Base-by-base conservation (phyloP, 140 eudicot species). In the Flaveria floridana region DNA sequence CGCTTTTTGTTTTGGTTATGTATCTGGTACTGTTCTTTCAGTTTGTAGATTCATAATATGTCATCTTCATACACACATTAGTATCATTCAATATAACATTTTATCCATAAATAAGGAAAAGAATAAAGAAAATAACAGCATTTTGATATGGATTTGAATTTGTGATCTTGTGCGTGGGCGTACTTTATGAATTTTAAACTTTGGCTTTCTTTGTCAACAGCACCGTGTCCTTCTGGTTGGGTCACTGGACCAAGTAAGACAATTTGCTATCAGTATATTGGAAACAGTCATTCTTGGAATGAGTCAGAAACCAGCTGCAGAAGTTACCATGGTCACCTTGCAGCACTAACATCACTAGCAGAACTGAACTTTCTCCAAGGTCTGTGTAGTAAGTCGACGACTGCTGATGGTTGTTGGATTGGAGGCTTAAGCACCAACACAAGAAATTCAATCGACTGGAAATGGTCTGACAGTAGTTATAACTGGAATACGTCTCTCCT, bases 211-310 rank as follows among this genome's bases (percentile, higher is more conserved):
- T 48, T 70, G 57, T 75, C 26, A 58, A 69, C 91, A 87, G 96
- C 70, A 56, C 82, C 75, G 23, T 92, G 97, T 78, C 89, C 87
- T 53, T 79, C 84, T 82, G 85, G 87, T 75, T 92, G 96, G 96
- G 58, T 76, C 41, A 72, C 55, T 81, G 78, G 81, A 75, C 86
- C 83, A 39, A 84, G 76, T 65, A 82, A 84, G 65, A 81, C 66
- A 46, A 81, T 55, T 7, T 92, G 96, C 87, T 92, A 68, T 16
- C 68, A 56, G 62, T 84, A 76, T 78, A 19, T 64, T 39, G 76
- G 42, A 59, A 82, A 63, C 64, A 21, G 77, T 61, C 79, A 58
- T 48, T 81, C 95, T 39, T 92, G 97, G 97, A 87, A 89, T 4
- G 97, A 85, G 28, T 87, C 97, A 57, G 95, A 92, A 84, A 82